Evolutionary conservation across 345 rosid species (phyloP).

Genomic region (Acer saccharum): DNA sequence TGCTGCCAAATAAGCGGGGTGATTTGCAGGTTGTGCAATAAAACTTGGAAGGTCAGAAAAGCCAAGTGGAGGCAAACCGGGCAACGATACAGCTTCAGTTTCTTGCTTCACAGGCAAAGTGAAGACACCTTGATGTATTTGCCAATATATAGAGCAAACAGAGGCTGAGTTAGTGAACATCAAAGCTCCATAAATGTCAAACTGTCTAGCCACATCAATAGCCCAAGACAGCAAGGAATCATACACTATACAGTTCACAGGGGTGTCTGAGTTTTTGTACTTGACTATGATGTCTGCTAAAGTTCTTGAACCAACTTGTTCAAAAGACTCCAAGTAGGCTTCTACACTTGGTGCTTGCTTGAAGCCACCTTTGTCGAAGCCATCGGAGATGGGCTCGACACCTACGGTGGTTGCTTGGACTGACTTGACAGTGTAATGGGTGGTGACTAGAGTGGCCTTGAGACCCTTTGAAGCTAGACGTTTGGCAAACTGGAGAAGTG

Average conservation of each 20-base stretch:
- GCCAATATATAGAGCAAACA: slow-evolving; percentile 46
- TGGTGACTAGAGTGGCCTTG: slow-evolving; percentile 40
- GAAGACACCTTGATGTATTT: slow-evolving; percentile 29
- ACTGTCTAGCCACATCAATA: slow-evolving; percentile 45
- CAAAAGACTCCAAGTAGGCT: slow-evolving; percentile 43
- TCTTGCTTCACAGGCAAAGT: slow-evolving; percentile 33
- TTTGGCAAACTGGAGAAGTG: slow-evolving; percentile 46
- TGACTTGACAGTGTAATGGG: slow-evolving; percentile 32
- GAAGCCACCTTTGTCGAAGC: slow-evolving; percentile 42
- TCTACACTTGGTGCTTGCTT: slow-evolving; percentile 31
- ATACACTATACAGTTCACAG: slow-evolving; percentile 43
- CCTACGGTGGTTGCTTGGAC: slow-evolving; percentile 20
- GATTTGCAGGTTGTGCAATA: slow-evolving; percentile 32
- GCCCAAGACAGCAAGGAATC: slow-evolving; percentile 54
- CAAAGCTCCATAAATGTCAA: slow-evolving; percentile 37
- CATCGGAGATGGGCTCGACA: slow-evolving; percentile 45
- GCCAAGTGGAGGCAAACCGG: slow-evolving; percentile 45
- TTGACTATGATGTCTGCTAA: slow-evolving; percentile 39
- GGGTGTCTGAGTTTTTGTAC: slow-evolving; percentile 29
- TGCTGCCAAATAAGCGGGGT: slow-evolving; percentile 40
- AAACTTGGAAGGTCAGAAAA: slow-evolving; percentile 40
- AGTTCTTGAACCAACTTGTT: slow-evolving; percentile 42
- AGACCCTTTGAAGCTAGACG: slow-evolving; percentile 41
- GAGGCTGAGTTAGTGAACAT: slow-evolving; percentile 50
- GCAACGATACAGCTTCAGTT: slow-evolving; percentile 27